Evolutionary conservation across 2,329 filamentous ascomycete species (phyloP).

Genomic region (Madurella fahalii): DNA sequence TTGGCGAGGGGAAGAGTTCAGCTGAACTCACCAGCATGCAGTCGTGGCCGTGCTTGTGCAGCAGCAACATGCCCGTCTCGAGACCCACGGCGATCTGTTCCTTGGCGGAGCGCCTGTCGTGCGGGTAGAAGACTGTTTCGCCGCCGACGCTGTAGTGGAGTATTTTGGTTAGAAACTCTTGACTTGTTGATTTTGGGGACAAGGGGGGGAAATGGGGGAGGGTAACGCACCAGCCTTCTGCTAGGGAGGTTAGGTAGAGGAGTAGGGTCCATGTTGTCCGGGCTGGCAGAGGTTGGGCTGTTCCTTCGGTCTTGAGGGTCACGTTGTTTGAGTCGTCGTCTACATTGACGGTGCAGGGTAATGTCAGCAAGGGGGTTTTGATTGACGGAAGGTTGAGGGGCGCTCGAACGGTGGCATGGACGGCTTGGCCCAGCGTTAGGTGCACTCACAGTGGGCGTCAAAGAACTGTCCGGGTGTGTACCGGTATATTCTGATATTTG

Average conservation of each 20-base stretch:
- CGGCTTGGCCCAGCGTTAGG: too few relatives aligned
- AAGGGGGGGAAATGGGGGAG: not conserved
- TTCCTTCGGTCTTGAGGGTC: constrained; percentile 45
- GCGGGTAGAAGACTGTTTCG: constrained; percentile 87
- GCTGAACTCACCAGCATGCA: constrained; percentile 65
- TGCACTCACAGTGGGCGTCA: constrained; percentile 84
- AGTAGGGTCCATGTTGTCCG: constrained; percentile 89
- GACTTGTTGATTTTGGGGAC: too few relatives aligned
- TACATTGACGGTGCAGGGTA: constrained; percentile 32
- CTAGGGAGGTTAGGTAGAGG: constrained; percentile 74
- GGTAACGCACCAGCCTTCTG: constrained; percentile 58
- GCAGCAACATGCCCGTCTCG: constrained; percentile 78
- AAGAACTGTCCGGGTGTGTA: constrained; percentile 87
- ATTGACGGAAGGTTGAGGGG: not conserved
- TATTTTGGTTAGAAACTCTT: not conserved
- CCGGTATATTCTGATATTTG: constrained; percentile 85
- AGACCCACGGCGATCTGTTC: constrained; percentile 68
- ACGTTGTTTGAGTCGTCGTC: constrained; percentile 85
- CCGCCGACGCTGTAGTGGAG: constrained; percentile 56
- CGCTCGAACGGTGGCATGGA: not conserved
- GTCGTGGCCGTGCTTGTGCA: constrained; percentile 85
- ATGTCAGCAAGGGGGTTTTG: not conserved
- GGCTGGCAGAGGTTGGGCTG: constrained; percentile 41
- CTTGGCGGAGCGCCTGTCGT: constrained; percentile 51
- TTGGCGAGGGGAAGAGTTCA: not conserved